Percentiles rank a stretch among this genome's conserved stretches.
Conservation (phyloP, 257 asterid genomes). For the Asclepias syriaca region DNA sequence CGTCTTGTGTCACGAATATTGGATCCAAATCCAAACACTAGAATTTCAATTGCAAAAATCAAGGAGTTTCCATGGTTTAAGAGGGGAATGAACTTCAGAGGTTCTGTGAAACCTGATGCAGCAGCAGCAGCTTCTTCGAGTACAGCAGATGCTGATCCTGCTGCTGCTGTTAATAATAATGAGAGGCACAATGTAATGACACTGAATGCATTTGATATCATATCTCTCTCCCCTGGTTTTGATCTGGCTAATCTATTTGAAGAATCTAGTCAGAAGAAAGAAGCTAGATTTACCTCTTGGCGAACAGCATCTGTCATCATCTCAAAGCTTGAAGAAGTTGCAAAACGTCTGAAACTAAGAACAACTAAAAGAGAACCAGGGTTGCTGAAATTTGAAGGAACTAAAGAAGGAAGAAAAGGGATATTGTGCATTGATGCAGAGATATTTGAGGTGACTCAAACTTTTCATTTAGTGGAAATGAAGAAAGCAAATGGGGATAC, state of each 20-base stretch:
- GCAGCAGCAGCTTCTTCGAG: conserved; percentile 18
- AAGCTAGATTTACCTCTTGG: conserved; percentile 67
- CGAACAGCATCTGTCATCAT: conserved; percentile 57
- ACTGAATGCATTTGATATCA: conserved; percentile 76
- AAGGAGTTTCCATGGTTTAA: conserved; percentile 56
- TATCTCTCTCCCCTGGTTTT: conserved; percentile 67
- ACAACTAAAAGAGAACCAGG: conserved; percentile 60
- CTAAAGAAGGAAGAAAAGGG: conserved; percentile 72
- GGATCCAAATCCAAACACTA: conserved; percentile 64
- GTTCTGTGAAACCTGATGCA: conserved; percentile 15
- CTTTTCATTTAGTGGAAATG: conserved; percentile 70
- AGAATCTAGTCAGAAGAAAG: conserved; percentile 48
- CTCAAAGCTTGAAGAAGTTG: conserved; percentile 67
- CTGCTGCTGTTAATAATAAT: conserved; percentile 17
- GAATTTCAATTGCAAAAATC: conserved; percentile 53
- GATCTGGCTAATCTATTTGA: conserved; percentile 69
- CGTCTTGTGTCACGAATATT: conserved; percentile 42
- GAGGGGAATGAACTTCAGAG: conserved; percentile 35
- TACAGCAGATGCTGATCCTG: conserved; percentile 1
- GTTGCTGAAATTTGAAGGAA: conserved; percentile 60
- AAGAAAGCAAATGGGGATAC: conserved; percentile 76
- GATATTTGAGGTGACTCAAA: conserved; percentile 64
- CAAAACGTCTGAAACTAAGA: conserved; percentile 57
- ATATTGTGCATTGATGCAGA: conserved; percentile 58
- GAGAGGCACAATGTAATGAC: conserved; percentile 25